phyloP scores from a whole-genome alignment of 495 filamentous ascomycete genomes.

The Lepidopterella palustris region DNA sequence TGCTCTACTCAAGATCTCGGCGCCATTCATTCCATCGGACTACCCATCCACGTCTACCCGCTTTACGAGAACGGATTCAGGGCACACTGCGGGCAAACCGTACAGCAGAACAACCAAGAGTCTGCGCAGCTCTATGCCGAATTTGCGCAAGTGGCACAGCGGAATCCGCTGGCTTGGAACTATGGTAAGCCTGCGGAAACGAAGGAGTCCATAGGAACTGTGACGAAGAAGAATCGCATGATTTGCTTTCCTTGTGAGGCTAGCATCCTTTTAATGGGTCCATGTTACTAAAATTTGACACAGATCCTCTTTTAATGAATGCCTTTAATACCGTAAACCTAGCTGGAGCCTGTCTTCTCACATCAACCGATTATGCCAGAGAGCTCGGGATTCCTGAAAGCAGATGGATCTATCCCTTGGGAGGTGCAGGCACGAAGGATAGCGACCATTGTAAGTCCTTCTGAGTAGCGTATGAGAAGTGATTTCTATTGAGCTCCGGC shows the following conservation, averaged over 20 bases:
- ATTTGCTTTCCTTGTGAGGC: conserved; percentile 47
- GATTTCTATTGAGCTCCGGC: too few relatives aligned
- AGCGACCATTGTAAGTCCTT: conserved; percentile 39
- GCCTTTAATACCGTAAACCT: conserved; percentile 56
- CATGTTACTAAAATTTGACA: not conserved
- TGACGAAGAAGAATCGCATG: conserved; percentile 48
- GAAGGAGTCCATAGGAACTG: conserved; percentile 39
- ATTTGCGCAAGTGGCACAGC: conserved; percentile 44
- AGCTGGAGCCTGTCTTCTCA: conserved; percentile 47
- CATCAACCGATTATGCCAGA: conserved; percentile 43
- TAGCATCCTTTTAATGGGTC: not conserved
- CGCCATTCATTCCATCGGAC: conserved; percentile 42
- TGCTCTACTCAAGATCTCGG: conserved; percentile 35
- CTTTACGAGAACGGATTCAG: conserved; percentile 50
- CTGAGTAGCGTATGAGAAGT: too few relatives aligned
- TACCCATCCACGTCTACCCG: conserved; percentile 51
- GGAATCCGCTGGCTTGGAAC: conserved; percentile 44
- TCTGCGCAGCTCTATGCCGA: conserved; percentile 45
- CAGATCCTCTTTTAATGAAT: conserved; percentile 57
- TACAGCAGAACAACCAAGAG: conserved; percentile 44
- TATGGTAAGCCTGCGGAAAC: conserved; percentile 38
- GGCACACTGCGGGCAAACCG: conserved; percentile 44
- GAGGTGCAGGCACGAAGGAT: conserved; percentile 49
- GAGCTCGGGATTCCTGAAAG: conserved; percentile 45
- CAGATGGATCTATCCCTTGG: conserved; percentile 52